Base-by-base conservation (phyloP, 2,329 filamentous ascomycete species). In the Penicillium sp. region DNA sequence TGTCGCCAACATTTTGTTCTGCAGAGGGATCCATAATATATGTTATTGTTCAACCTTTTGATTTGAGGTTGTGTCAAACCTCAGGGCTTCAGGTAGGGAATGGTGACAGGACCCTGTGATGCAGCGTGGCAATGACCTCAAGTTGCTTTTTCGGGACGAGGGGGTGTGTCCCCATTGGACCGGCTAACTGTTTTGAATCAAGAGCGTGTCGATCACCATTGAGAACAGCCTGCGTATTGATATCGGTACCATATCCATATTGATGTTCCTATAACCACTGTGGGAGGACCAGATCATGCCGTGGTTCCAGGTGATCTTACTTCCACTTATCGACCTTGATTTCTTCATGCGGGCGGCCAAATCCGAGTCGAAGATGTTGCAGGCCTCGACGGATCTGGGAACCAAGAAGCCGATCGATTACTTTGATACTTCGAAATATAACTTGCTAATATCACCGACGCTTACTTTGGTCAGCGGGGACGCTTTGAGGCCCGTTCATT, bases 51-150 rank as follows among this genome's bases (percentile, higher is more conserved):
- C 11, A 7, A 32, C 18, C 11, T 34, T 36, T 40, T n/a, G 36
- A 13, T 27, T 35, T 6, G 8, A 39, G 7, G 32, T 30, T 7
- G 7, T 42, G 4, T 34, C n/a, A 30, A 36, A 36, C 10, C 14
- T 36, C 16, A n/a, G 42, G 40, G 41, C 8, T 13, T 50, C 13
- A 26, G 32, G 55, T 55, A 56, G 56, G 54, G 62, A 55, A 64
- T 52, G 46, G 49, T 65, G 62, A 65, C 60, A 27, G 27, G 57
- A 47, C 53, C 62, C 49, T 50, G 62, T 65, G 62, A 65, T 61
- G 36, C 30, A 51, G 32, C 34, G 51, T 56, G 51, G 50, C 53
- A 42, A 61, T 52, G 49, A 48, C 41, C 39, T 58, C 32, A 36
- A 14, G 16, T 27, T 11, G 32, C 38, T 35, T 47, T 32, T 34